Percentiles rank a stretch among this genome's conserved stretches.
Conservation (phyloP, 2,329 filamentous ascomycete species). For the Aspergillus sp. region DNA sequence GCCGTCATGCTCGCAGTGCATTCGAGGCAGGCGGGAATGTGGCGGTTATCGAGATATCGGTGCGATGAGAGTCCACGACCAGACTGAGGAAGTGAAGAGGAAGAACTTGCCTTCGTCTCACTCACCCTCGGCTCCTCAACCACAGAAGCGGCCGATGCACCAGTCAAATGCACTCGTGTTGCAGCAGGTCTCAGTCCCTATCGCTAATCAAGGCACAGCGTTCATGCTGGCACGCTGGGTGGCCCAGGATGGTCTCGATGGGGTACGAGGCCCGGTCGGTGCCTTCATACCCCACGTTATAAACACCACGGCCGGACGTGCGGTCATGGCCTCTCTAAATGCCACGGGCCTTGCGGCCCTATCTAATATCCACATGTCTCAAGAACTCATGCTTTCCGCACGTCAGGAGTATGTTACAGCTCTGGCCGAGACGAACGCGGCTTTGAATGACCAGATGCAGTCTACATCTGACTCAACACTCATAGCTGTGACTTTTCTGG, state of each 20-base stretch:
- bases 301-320: conserved; percentile 7
- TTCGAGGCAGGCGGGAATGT: conserved; percentile 24
- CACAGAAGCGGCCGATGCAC: neutral
- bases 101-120: conserved; percentile 16
- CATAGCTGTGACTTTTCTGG: conserved; percentile 14
- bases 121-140: neutral
- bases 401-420: conserved; percentile 15
- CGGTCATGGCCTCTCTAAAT: conserved; percentile 12
- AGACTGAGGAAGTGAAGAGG: conserved; percentile 24
- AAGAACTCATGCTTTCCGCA: conserved; percentile 5
- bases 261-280: neutral
- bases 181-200: conserved; percentile 1
- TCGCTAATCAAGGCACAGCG: conserved; percentile 11
- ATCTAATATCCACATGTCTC: conserved; percentile 13
- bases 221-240: conserved; percentile 15
- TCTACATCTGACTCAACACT: conserved; percentile 17
- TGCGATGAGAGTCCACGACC: conserved; percentile 26
- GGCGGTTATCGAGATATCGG: conserved; percentile 27
- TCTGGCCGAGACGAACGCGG: conserved; percentile 15
- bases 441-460: conserved; percentile 5
- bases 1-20: conserved; percentile 29
- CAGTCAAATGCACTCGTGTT: neutral
- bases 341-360: conserved; percentile 15
- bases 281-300: conserved; percentile 8
- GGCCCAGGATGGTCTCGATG: neutral